Conservation (phyloP, 495 filamentous ascomycete genomes). For the Aspergillus sclerotiicarbonarius region DNA sequence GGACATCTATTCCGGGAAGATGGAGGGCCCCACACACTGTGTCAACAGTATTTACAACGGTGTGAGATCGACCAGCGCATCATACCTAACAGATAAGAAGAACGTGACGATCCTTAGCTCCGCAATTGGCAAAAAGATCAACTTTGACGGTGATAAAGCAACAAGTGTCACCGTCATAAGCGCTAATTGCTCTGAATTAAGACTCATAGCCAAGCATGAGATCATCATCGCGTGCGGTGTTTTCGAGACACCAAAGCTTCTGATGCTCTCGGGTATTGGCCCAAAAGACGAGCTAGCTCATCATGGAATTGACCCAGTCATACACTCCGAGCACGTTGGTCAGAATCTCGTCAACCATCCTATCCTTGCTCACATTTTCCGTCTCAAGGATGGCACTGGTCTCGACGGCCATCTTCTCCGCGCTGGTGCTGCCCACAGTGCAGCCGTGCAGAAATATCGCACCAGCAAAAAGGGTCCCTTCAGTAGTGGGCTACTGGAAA, state of each 20-base stretch:
- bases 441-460: background rate
- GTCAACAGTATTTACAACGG: conserved; percentile 54
- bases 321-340: conserved; percentile 56
- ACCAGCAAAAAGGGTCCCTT: background rate
- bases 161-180: background rate
- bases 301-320: conserved; percentile 45
- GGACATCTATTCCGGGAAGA: conserved; percentile 38
- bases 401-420: conserved; percentile 51
- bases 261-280: conserved; percentile 64
- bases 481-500: conserved; percentile 46
- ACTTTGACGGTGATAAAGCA: conserved; percentile 5
- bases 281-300: conserved; percentile 40
- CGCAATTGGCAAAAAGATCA: conserved; percentile 9
- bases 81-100: conserved; percentile 46
- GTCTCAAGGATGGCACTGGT: conserved; percentile 47
- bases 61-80: conserved; percentile 43
- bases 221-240: conserved; percentile 59
- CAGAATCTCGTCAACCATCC: conserved; percentile 59
- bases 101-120: conserved; percentile 48
- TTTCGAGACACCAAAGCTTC: conserved; percentile 58
- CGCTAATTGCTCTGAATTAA: conserved; percentile 7
- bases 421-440: conserved; percentile 4
- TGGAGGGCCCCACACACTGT: conserved; percentile 48
- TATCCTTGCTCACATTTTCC: conserved; percentile 45
- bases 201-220: conserved; percentile 30